Percentiles rank a stretch among this genome's conserved stretches.
These are phyloP conservation scores for Tranzscheliella williamsii DNA, from an alignment of 1,284 basidiomycete genomes.

Conservation along the genomic window DNA sequence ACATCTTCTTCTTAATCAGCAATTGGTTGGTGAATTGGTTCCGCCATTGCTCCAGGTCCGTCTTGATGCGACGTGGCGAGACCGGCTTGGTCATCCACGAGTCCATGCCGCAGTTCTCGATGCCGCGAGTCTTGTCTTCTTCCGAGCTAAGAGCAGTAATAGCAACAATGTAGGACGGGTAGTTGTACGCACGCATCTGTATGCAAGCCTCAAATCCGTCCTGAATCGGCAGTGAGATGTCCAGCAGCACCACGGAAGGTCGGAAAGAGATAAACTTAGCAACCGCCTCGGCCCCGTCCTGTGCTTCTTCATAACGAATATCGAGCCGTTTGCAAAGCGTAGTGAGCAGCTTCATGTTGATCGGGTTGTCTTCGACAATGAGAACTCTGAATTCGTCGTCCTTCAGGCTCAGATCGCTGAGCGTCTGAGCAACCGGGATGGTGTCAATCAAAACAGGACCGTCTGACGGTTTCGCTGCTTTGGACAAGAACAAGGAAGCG, in stretches of 20 bases:
- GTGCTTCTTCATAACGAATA: slow-evolving; percentile 36
- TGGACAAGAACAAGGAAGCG: too few relatives aligned
- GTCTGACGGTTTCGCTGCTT: too few relatives aligned
- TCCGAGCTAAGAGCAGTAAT: slow-evolving; percentile 46
- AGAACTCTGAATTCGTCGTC: slow-evolving; percentile 41
- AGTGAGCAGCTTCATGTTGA: slow-evolving; percentile 49
- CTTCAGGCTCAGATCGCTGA: neutral
- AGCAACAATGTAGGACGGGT: slow-evolving; percentile 40
- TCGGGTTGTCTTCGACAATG: slow-evolving; percentile 52
- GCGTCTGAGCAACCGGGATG: too few relatives aligned
- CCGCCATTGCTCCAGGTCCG: too few relatives aligned
- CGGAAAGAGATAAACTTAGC: slow-evolving; percentile 31
- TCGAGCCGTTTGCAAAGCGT: slow-evolving; percentile 32
- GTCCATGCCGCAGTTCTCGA: slow-evolving; percentile 45
- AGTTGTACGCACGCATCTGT: slow-evolving; percentile 40
- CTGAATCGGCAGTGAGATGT: slow-evolving; percentile 46
- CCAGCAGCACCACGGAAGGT: slow-evolving; percentile 47
- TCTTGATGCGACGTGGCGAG: too few relatives aligned
- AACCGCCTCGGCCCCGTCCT: slow-evolving; percentile 47
- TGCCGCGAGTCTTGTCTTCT: slow-evolving; percentile 40
- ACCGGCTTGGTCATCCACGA: slow-evolving; percentile 52
- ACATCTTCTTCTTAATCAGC: too few relatives aligned
- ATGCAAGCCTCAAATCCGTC: slow-evolving; percentile 48
- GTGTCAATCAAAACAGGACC: too few relatives aligned
- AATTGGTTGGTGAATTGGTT: too few relatives aligned